Percentiles rank a stretch among this genome's conserved stretches.
Evolutionary conservation across 768 basidiomycete genomes (phyloP).

Genomic region (Russula dissimulans): DNA sequence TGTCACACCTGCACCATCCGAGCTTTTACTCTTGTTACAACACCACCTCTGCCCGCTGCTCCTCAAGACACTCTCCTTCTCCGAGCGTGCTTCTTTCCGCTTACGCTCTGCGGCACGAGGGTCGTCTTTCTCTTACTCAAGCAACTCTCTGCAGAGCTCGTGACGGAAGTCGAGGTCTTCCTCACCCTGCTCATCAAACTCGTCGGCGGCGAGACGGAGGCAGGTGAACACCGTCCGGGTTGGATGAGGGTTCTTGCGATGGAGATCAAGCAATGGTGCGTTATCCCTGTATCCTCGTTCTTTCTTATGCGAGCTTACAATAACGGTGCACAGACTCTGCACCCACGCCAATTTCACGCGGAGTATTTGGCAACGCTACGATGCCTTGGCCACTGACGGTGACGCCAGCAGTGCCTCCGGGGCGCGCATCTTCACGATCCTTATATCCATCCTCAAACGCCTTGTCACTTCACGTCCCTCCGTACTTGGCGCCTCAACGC

Average conservation of each 20-base stretch:
- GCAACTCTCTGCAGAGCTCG: constrained; percentile 75
- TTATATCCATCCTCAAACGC: constrained; percentile 78
- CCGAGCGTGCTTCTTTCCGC: constrained; percentile 78
- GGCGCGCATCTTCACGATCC: constrained; percentile 63
- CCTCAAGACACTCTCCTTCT: constrained; percentile 76
- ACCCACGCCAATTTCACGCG: constrained; percentile 18
- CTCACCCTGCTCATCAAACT: constrained; percentile 9
- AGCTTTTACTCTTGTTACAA: constrained; percentile 77
- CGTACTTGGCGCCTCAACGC: constrained; percentile 65
- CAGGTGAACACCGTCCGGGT: constrained; percentile 1
- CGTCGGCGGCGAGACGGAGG: background rate
- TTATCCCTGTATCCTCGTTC: background rate
- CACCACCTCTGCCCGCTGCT: constrained; percentile 87
- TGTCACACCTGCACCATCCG: constrained; percentile 45
- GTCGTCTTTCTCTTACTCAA: constrained; percentile 91
- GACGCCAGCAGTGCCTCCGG: constrained; percentile 50
- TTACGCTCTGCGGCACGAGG: constrained; percentile 84
- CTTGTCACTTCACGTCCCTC: constrained; percentile 84
- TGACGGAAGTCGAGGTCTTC: constrained; percentile 58
- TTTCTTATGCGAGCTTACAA: background rate
- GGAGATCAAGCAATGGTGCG: constrained; percentile 17
- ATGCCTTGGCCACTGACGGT: constrained; percentile 29
- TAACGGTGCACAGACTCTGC: constrained; percentile 5
- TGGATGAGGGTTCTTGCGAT: constrained; percentile 21
- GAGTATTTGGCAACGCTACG: constrained; percentile 16